Conservation (phyloP, 2,329 filamentous ascomycete genomes). For the Sclerotinia borealis region DNA sequence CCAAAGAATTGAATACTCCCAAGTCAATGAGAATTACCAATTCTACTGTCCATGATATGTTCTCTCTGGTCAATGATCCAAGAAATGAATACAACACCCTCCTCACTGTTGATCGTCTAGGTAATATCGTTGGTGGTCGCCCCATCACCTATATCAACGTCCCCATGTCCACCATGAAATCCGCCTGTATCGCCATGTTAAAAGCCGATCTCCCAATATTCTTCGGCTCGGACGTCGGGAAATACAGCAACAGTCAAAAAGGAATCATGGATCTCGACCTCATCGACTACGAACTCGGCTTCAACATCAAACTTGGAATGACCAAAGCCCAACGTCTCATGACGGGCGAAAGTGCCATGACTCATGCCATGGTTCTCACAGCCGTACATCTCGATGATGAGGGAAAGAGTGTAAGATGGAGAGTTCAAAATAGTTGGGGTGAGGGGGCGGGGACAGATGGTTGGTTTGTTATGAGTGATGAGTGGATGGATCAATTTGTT, state of each 20-base stretch:
- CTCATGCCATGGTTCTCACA: constrained; percentile 87
- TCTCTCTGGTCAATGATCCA: constrained; percentile 82
- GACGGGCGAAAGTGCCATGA: constrained; percentile 76
- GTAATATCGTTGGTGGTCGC: constrained; percentile 73
- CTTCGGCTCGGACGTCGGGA: constrained; percentile 83
- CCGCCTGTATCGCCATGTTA: constrained; percentile 70
- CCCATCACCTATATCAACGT: constrained; percentile 80
- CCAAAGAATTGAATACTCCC: constrained; percentile 58
- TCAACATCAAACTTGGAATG: constrained; percentile 68
- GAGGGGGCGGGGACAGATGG: constrained; percentile 64
- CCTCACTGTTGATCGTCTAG: constrained; percentile 70
- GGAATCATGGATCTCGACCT: constrained; percentile 79
- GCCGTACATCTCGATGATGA: constrained; percentile 70
- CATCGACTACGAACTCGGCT: constrained; percentile 76
- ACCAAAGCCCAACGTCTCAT: constrained; percentile 68
- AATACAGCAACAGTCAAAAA: constrained; percentile 60
- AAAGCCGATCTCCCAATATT: constrained; percentile 74
- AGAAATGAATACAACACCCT: constrained; percentile 67
- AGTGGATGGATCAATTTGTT: constrained; percentile 73
- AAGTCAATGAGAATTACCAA: constrained; percentile 51
- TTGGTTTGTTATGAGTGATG: constrained; percentile 85
- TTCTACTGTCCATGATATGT: constrained; percentile 59
- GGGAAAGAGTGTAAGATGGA: constrained; percentile 66
- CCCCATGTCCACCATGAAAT: constrained; percentile 64
- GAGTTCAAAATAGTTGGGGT: constrained; percentile 85